Percentiles rank a stretch among this genome's conserved stretches.
Conservation (phyloP, 1,284 basidiomycete species). For the Pholiota adiposa region DNA sequence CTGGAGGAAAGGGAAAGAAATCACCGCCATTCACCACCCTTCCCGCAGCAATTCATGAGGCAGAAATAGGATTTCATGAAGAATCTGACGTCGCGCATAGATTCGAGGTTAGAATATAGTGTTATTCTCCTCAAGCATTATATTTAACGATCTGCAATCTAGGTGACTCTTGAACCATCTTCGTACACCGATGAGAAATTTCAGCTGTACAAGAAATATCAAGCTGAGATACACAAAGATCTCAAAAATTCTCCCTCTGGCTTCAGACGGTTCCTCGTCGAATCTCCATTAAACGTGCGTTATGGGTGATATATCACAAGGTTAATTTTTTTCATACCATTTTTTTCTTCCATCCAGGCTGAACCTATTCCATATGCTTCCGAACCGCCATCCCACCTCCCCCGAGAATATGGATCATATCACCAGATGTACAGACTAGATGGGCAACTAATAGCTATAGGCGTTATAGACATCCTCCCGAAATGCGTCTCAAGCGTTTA, state of each 20-base stretch:
- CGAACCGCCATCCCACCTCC: conserved; percentile 58
- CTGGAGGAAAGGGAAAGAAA: conserved; percentile 23
- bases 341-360: conserved; percentile 35
- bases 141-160: not conserved
- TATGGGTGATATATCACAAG: not conserved
- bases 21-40: conserved; percentile 41
- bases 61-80: conserved; percentile 35
- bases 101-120: conserved; percentile 54
- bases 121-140: not conserved
- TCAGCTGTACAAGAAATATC: conserved; percentile 77
- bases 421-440: conserved; percentile 88
- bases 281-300: conserved; percentile 75
- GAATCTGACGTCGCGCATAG: conserved; percentile 34
- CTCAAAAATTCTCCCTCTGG: conserved; percentile 49
- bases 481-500: conserved; percentile 93
- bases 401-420: conserved; percentile 80
- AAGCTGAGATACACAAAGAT: conserved; percentile 79
- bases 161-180: conserved; percentile 79
- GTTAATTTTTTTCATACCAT: not conserved
- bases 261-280: conserved; percentile 80
- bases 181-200: conserved; percentile 83
- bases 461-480: conserved; percentile 92
- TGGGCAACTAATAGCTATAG: conserved; percentile 83
- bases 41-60: conserved; percentile 50
- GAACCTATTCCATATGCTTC: conserved; percentile 63